phyloP scores from a whole-genome alignment of 2,329 filamentous ascomycete species.

The Aspergillus brasiliensis region DNA sequence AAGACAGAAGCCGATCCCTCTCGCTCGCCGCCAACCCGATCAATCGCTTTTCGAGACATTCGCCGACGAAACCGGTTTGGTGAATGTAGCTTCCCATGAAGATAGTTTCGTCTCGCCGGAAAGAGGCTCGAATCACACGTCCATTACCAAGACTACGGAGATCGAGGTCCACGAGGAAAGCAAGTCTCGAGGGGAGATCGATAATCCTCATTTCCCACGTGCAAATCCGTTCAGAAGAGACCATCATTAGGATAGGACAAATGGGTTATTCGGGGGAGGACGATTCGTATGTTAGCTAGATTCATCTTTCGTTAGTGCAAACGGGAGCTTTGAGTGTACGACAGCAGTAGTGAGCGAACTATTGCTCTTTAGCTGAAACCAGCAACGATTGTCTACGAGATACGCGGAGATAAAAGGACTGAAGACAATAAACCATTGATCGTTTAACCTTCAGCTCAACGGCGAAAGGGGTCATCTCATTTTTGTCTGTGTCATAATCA shows the following conservation, averaged over 20 bases:
- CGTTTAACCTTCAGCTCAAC: too few relatives aligned
- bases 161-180: conserved; percentile 4
- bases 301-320: too few relatives aligned
- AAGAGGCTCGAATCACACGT: neutral
- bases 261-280: neutral
- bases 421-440: too few relatives aligned
- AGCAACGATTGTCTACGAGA: too few relatives aligned
- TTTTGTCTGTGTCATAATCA: too few relatives aligned
- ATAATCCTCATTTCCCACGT: neutral
- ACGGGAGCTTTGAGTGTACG: too few relatives aligned
- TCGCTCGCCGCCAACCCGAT: conserved; percentile 2
- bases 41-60: conserved; percentile 13
- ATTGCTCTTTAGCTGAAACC: too few relatives aligned
- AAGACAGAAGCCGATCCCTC: neutral
- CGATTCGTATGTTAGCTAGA: too few relatives aligned
- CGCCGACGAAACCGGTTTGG: neutral
- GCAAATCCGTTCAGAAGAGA: neutral
- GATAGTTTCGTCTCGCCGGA: neutral
- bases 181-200: neutral
- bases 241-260: neutral
- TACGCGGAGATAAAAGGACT: too few relatives aligned
- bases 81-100: conserved; percentile 3
- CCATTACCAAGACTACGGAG: conserved; percentile 11
- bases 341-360: too few relatives aligned
- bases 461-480: too few relatives aligned